Evolutionary conservation across 163 green algal species (phyloP), one percentile per base, ranked within the genome.

Genomic region (Chlamydomonas reinhardtii): DNA sequence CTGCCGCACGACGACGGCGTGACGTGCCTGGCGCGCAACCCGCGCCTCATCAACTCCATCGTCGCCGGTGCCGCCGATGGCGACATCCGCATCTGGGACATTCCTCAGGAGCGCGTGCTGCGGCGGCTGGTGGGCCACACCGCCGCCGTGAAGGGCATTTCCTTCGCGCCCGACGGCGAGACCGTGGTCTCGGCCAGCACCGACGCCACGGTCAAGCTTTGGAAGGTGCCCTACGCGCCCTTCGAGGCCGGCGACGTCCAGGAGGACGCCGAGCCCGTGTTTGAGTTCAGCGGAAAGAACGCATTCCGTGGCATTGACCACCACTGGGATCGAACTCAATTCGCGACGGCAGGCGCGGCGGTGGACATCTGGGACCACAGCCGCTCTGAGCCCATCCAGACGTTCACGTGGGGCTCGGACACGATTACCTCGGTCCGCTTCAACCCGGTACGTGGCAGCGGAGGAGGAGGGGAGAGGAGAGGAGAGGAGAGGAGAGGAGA

Each of bases 281-380:
- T 97, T 39, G 92, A 98, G 88, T 98, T 98, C 77, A 87, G 94
- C 12, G 95, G 95, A 34, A 92, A 94, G 70, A 79, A 94, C 80
- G 95, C 92, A 9, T 98, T 98, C 91, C 87, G 95, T 5, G 94
- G 88, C 52, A 90, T 99, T 12, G 96, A 99, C 90, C 96, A 99
- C 90, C 97, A 99, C 82, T 98, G 94, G 94, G 61, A 90, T 32
- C 86, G 92, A 61, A 90, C 56, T 29, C 83, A 52, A 48, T 99
- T 99, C 94, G 97, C 95, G 2, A 99, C 97, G 16, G 95, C 94
- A 0, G 97, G 96, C 3, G 90, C 91, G 1, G 90, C 90, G 31
- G 97, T 99, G 19, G 94, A 99, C 48, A 73, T 99, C 6, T 99
- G 98, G 98, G 96, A 99, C 87, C 95, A 98, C 85, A 89, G 92